Evolutionary conservation across 345 rosid genomes (phyloP).

Genomic region (Arabidopsis suecica): DNA sequence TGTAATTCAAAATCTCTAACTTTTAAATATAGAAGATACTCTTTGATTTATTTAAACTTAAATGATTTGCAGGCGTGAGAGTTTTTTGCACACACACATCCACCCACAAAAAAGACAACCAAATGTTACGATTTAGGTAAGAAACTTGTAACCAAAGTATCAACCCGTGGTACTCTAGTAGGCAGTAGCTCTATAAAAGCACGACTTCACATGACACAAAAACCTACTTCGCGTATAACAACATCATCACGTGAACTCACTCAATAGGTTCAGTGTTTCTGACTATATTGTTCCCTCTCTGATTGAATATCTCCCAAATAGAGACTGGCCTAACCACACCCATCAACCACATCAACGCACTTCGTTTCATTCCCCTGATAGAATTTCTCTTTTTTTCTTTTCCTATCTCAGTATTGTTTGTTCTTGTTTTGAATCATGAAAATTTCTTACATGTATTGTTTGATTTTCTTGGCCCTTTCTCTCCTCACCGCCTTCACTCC

Average conservation of each 20-base stretch:
- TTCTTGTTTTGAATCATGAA: constrained; percentile 43
- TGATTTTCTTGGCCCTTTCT: constrained; percentile 37
- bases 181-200: neutral
- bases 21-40: too few species aligned
- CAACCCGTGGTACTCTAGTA: neutral
- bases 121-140: neutral
- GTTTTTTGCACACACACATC: too few species aligned
- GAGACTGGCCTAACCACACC: constrained; percentile 18
- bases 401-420: constrained; percentile 21
- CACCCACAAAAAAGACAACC: too few species aligned
- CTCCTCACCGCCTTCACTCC: constrained; percentile 43
- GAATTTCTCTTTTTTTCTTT: constrained; percentile 17
- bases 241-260: constrained; percentile 45
- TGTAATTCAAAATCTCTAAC: too few species aligned
- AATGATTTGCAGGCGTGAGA: too few species aligned
- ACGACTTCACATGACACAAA: constrained; percentile 15
- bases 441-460: constrained; percentile 9
- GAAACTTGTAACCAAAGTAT: constrained; percentile 23
- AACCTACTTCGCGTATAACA: constrained; percentile 20
- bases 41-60: too few species aligned
- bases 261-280: constrained; percentile 29
- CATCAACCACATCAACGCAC: constrained; percentile 19
- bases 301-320: constrained; percentile 25
- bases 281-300: constrained; percentile 35
- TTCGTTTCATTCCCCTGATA: neutral